These are phyloP conservation scores for Oryza officinalis DNA, from an alignment of 176 grass and related monocot species.

Conservation along the genomic window DNA sequence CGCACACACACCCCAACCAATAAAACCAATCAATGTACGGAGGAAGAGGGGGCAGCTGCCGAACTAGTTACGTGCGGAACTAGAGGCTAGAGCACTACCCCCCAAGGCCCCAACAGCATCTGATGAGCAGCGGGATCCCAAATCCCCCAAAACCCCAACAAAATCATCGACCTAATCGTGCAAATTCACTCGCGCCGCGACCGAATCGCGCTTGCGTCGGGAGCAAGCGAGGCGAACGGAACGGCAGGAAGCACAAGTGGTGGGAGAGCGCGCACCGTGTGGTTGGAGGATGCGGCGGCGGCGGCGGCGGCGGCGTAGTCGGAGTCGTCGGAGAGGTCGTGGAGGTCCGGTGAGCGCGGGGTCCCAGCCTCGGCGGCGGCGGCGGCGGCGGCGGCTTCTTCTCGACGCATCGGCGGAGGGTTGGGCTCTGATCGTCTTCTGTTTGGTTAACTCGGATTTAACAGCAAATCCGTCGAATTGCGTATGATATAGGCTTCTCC, in stretches of 20 bases:
- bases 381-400: conserved; percentile 11
- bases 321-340: conserved; percentile 94
- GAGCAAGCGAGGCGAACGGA: neutral
- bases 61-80: neutral
- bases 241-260: too few relatives aligned
- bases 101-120: neutral
- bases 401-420: conserved; percentile 44
- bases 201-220: neutral
- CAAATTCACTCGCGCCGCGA: neutral
- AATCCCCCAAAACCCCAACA: neutral
- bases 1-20: neutral
- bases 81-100: neutral
- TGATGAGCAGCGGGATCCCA: neutral
- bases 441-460: neutral
- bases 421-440: neutral
- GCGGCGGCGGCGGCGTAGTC: conserved; percentile 94
- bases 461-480: neutral
- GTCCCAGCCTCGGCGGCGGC: conserved; percentile 42
- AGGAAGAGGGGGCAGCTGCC: neutral
- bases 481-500: neutral
- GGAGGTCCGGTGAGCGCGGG: conserved; percentile 57
- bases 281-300: conserved; percentile 36
- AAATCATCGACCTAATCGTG: conserved; percentile 23
- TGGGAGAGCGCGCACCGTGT: neutral
- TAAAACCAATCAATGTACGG: conserved; percentile 1